These are phyloP conservation scores for Monilinia fructicola DNA, from an alignment of 2,329 filamentous ascomycete species.

Conservation along the genomic window DNA sequence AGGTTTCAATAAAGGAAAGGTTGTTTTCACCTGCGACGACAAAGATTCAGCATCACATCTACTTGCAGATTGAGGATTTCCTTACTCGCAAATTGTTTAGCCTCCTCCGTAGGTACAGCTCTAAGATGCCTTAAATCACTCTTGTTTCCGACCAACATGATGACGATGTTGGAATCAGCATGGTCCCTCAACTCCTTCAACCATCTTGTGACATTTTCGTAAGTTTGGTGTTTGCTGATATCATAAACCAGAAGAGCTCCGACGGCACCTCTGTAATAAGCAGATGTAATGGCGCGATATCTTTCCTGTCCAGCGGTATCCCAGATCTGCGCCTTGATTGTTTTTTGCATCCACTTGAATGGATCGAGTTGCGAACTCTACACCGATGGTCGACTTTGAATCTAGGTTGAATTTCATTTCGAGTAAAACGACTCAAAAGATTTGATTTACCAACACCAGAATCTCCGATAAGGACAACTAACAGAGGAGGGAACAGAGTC, in stretches of 20 bases:
- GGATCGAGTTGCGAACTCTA: slow-evolving; percentile 97
- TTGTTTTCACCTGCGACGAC: slow-evolving; percentile 81
- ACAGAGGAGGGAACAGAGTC: slow-evolving; percentile 28
- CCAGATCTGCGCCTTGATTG: slow-evolving; percentile 99
- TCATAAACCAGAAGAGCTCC: slow-evolving; percentile 98
- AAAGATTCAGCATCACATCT: slow-evolving; percentile 38
- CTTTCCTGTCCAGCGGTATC: slow-evolving; percentile 98
- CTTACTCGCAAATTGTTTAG: slow-evolving; percentile 94
- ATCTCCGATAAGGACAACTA: slow-evolving; percentile 98
- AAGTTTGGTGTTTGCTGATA: slow-evolving; percentile 99
- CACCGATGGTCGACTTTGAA: slow-evolving; percentile 98
- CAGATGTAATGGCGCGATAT: slow-evolving; percentile 98
- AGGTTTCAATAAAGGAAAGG: slow-evolving; percentile 98
- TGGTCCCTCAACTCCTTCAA: slow-evolving; percentile 97
- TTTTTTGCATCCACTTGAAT: slow-evolving; percentile 99
- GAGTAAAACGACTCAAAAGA: slow-evolving; percentile 97
- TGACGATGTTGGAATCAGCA: slow-evolving; percentile 98
- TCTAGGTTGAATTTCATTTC: slow-evolving; percentile 99
- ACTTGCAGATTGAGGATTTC: slow-evolving; percentile 4
- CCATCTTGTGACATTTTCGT: slow-evolving; percentile 98
- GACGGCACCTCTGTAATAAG: slow-evolving; percentile 97
- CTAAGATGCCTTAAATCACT: slow-evolving; percentile 98
- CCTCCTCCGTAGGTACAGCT: slow-evolving; percentile 95
- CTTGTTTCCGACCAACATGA: slow-evolving; percentile 99
- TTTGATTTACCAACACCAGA: slow-evolving; percentile 99